A percentile compares a stretch with the other conserved stretches of the same genome.
These are phyloP conservation scores for Abortiporus biennis DNA, from an alignment of 1,284 basidiomycete species.

Conservation along the genomic window DNA sequence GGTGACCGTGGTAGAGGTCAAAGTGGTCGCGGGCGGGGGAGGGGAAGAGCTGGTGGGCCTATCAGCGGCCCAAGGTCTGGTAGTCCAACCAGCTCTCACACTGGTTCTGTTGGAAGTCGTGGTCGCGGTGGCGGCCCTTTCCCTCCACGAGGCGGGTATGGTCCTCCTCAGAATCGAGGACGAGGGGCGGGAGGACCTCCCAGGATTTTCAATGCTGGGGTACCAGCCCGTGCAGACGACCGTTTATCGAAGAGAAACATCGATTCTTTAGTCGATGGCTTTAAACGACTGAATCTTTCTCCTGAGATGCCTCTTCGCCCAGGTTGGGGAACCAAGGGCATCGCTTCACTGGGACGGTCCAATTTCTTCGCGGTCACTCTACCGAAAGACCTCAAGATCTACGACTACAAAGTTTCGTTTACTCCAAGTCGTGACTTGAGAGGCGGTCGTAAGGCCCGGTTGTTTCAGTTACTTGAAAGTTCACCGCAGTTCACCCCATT, in stretches of 20 bases:
- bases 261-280: conserved; percentile 38
- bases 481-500: conserved; percentile 35
- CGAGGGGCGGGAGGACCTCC: conserved; percentile 11
- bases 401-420: conserved; percentile 58
- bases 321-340: conserved; percentile 58
- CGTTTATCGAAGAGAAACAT: conserved; percentile 33
- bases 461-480: conserved; percentile 56
- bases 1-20: too few relatives aligned
- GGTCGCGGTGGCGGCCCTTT: conserved; percentile 2
- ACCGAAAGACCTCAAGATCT: conserved; percentile 37
- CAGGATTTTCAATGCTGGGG: conserved; percentile 18
- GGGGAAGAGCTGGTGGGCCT: too few relatives aligned
- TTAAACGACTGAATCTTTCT: conserved; percentile 30
- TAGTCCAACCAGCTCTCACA: neutral
- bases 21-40: too few relatives aligned
- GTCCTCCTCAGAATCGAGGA: neutral
- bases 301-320: conserved; percentile 56
- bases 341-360: conserved; percentile 44
- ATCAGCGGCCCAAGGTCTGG: conserved; percentile 4
- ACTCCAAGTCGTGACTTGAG: conserved; percentile 20
- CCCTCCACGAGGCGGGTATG: neutral
- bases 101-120: conserved; percentile 1
- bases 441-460: conserved; percentile 23
- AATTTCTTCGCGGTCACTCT: conserved; percentile 63
- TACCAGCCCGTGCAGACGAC: conserved; percentile 17